Base-by-base conservation (phyloP, 257 asterid species). In the Nemophila menziesii region DNA sequence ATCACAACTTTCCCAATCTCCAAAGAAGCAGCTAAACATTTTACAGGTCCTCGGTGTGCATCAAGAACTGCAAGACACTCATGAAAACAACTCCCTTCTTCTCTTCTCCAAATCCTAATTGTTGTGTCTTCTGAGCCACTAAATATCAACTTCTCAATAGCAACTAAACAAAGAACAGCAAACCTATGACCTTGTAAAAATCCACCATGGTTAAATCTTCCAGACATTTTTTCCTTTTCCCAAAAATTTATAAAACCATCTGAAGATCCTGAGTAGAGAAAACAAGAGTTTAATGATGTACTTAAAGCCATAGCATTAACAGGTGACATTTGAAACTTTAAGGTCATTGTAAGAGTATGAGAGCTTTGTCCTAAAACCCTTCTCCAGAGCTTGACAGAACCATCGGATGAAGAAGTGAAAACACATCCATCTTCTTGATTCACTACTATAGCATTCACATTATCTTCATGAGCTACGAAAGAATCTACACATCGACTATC, bases 51-150 rank as follows among this genome's bases (percentile, higher is more conserved):
- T 4, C 92, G 60, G 47, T 87, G 97, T 0, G 92, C 94, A 23
- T 86, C 97, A 22, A 86, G 10, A 16, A 82, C 94, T 2, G 95
- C 94, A 45, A 86, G 33, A 27, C 97, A 86, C 47, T 86, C 97
- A 9, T 86, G 97, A 34, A 77, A 79, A 51, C 73, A 79, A 45
- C 92, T 82, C 54, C 95, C 94, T 44, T 82, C 94, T 43, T 86
- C 97, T 41, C 97, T 46, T 43, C 85, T 55, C 97, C 97, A 87
- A 0, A 87, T 67, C 64, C 95, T 54, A 7, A 87, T 80, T 0
- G 92, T 87, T 8, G 95, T 77, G 18, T 87, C 97, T 65, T 87
- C 97, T 0, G 97, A 87, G 0, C 97, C 97, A 20, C 95, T 83
- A 19, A 87, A 83, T 4, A 87, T 24, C 23, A 82, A 27, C 34